phyloP scores from a whole-genome alignment of 495 filamentous ascomycete species.

The Thermochaetoides thermophila region DNA sequence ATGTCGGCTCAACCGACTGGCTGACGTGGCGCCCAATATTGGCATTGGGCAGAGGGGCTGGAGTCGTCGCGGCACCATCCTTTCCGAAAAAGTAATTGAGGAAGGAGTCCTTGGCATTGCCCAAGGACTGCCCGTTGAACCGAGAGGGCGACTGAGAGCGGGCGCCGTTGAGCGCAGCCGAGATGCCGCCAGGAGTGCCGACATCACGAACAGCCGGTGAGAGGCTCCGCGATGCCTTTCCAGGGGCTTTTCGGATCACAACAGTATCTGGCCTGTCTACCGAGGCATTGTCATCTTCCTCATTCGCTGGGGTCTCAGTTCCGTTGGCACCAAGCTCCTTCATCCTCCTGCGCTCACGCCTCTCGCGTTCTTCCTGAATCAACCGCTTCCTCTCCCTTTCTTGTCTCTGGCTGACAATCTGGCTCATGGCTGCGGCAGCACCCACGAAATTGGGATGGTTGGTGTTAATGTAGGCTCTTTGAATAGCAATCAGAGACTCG shows the following conservation, averaged over 20 bases:
- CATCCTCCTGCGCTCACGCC: slow-evolving; percentile 63
- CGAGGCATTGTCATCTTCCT: slow-evolving; percentile 48
- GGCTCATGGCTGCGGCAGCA: slow-evolving; percentile 93
- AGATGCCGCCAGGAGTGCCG: slow-evolving; percentile 42
- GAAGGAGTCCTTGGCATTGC: slow-evolving; percentile 65
- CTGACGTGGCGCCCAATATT: slow-evolving; percentile 48
- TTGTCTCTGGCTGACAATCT: slow-evolving; percentile 84
- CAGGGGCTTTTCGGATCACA: slow-evolving; percentile 23
- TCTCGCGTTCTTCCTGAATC: slow-evolving; percentile 67
- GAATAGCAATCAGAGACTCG: slow-evolving; percentile 90
- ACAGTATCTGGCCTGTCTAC: slow-evolving; percentile 41
- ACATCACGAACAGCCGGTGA: slow-evolving; percentile 65
- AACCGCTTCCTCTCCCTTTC: slow-evolving; percentile 76
- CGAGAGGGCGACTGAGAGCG: slow-evolving; percentile 48
- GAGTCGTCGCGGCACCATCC: slow-evolving; percentile 47
- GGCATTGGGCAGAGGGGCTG: slow-evolving; percentile 25
- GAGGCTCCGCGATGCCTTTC: slow-evolving; percentile 57
- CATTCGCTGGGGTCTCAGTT: slow-evolving; percentile 52
- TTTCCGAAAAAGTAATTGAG: slow-evolving; percentile 98
- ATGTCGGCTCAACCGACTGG: slow-evolving; percentile 60
- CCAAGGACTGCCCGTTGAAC: slow-evolving; percentile 34
- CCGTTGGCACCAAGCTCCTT: slow-evolving; percentile 78
- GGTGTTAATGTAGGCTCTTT: slow-evolving; percentile 97
- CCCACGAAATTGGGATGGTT: slow-evolving; percentile 99
- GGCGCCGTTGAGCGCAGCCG: slow-evolving; percentile 50